These are phyloP conservation scores for Cyberlindnera galapagoensis DNA, from an alignment of 805 yeast genomes.

Conservation along the genomic window DNA sequence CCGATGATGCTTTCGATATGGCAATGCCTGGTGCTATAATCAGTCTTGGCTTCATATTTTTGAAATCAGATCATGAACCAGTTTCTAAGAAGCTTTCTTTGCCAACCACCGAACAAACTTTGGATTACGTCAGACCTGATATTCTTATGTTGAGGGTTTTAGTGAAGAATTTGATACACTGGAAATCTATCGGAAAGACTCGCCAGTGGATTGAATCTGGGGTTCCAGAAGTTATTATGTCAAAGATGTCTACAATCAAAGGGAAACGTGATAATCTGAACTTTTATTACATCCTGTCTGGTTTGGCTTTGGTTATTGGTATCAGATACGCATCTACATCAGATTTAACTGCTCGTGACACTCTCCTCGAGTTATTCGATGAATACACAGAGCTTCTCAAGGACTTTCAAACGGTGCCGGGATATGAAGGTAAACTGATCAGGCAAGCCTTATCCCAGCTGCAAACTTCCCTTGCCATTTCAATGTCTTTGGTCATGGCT, in stretches of 20 bases:
- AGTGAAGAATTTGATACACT: constrained; percentile 26
- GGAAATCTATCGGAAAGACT: constrained; percentile 17
- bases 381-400: constrained; percentile 9
- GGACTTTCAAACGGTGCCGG: constrained; percentile 21
- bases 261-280: constrained; percentile 38
- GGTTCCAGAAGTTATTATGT: constrained; percentile 42
- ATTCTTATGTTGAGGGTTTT: constrained; percentile 57
- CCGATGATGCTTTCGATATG: constrained; percentile 50
- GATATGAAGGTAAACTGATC: constrained; percentile 54
- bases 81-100: constrained; percentile 57
- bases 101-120: constrained; percentile 51
- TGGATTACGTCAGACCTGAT: constrained; percentile 74
- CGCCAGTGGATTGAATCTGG: constrained; percentile 28
- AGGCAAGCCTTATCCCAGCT: constrained; percentile 46
- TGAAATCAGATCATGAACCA: constrained; percentile 54
- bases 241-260: constrained; percentile 20
- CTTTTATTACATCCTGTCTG: constrained; percentile 62
- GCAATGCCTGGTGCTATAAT: constrained; percentile 68
- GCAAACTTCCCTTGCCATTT: constrained; percentile 53
- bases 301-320: constrained; percentile 69
- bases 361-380: constrained; percentile 40
- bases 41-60: constrained; percentile 67
- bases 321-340: constrained; percentile 70
- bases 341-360: constrained; percentile 44
- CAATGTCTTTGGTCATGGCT: constrained; percentile 73